These are phyloP conservation scores for Phyllosticta capitalensis DNA, from an alignment of 2,329 filamentous ascomycete genomes.

Conservation along the genomic window DNA sequence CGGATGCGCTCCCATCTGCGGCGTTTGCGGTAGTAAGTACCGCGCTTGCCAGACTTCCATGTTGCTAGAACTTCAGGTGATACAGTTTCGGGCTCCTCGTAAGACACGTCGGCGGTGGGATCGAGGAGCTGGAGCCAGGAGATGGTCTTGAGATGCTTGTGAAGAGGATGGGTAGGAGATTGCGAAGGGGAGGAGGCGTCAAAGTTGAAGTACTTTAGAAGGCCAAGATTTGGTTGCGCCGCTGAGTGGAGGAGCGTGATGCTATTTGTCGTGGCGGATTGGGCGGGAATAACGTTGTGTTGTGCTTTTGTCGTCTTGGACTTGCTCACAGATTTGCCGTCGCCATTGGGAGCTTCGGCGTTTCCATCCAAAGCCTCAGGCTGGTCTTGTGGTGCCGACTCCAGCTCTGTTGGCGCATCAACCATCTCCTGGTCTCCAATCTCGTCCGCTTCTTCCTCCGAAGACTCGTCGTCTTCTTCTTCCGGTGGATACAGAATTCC, in stretches of 20 bases:
- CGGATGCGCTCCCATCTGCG: constrained; percentile 67
- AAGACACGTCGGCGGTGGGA: constrained; percentile 65
- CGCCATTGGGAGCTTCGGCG: not conserved
- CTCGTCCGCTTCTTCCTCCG: constrained; percentile 17
- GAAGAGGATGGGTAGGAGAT: constrained; percentile 62
- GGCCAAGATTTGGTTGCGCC: constrained; percentile 75
- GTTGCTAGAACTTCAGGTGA: constrained; percentile 52
- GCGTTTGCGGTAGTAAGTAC: constrained; percentile 81
- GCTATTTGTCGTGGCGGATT: constrained; percentile 62
- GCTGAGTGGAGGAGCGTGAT: constrained; percentile 74
- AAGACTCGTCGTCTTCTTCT: constrained; percentile 18
- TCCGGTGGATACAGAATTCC: constrained; percentile 57
- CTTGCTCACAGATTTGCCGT: constrained; percentile 13
- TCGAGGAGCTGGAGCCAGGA: constrained; percentile 88
- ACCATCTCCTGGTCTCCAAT: constrained; percentile 1
- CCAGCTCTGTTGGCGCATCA: constrained; percentile 8
- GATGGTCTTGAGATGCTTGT: constrained; percentile 69
- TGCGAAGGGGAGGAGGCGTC: constrained; percentile 52
- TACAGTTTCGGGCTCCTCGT: constrained; percentile 55
- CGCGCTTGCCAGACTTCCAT: constrained; percentile 74
- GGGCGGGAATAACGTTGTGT: constrained; percentile 37
- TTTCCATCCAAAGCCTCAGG: not conserved
- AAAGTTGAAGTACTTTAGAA: constrained; percentile 84
- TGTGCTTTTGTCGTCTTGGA: constrained; percentile 14
- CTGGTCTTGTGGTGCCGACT: not conserved